Evolutionary conservation across 2,329 filamentous ascomycete species (phyloP), one percentile per base, ranked within the genome.

Genomic region (Aspergillus sp.): DNA sequence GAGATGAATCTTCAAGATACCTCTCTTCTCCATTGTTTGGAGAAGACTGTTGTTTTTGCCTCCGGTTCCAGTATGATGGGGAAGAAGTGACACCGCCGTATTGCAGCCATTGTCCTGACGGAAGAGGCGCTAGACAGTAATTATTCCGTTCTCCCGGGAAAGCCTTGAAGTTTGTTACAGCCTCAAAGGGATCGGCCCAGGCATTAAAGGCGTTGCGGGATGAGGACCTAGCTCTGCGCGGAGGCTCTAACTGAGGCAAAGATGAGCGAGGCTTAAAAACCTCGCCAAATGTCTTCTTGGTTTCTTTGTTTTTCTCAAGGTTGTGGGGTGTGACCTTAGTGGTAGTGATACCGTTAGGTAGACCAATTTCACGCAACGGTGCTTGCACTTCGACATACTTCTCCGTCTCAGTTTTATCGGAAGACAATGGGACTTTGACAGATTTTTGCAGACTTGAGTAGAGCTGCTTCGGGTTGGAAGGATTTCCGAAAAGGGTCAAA

Each of bases 391-490:
- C 67, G 36, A 71, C 64, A 27, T 56, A 54, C 26, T 61, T 58
- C 41, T 55, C 51, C 6, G 59, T 51, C 7, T 67, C 63, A 9
- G 65, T 58, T 29, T 69, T 66, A 10, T 69, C 58, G 6, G 63
- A 64, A 19, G 62, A 57, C 35, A 61, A 39, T n/a, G 61, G 57
- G 27, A 62, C 53, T 32, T 60, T 60, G 36, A 61, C 53, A 2
- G 65, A 62, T 43, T 78, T 74, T 51, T 86, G 87, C 39, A 95
- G 72, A 64, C 90, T 95, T 4, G 91, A 95, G 63, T 93, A 96
- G 4, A 96, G 73, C 47, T 91, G 86, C 54, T 83, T 85, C 31
- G 86, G 78, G 37, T 82, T 82, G 2, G 84, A 82, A 33, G 86
- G 86, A 53, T 83, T 86, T 43, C 88, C 89, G 53, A 83, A 84